Base-by-base conservation (phyloP, 2,329 filamentous ascomycete genomes). In the Xylaria hypoxylon region DNA sequence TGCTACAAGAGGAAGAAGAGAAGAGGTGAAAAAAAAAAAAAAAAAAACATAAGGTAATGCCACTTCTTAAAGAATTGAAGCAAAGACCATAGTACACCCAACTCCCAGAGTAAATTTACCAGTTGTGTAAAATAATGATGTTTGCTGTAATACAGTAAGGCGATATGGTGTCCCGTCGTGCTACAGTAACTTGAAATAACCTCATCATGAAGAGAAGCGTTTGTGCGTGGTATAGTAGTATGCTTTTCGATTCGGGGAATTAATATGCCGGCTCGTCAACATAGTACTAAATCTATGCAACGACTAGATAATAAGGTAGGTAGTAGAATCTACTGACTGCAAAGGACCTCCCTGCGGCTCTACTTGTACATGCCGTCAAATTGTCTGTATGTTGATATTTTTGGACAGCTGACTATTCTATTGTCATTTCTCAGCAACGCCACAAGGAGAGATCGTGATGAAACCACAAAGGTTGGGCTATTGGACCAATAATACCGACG, bases 381-480 rank as follows among this genome's bases (percentile, higher is more conserved):
- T 19, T 22, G 42, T 7, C 42, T 10, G 19, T 3, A n/a, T 28
- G 5, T 28, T 48, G 3, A 6, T 17, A 28, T 51, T 38, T 28
- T 22, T 11, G 5, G 19, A 15, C 26, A 50, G 47, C 5, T 50
- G 19, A 2, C 13, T 8, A 8, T 22, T 22, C 17, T 59, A 24
- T 33, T 17, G 38, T 61, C 38, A 52, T 38, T 19, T 56, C 48
- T 44, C 42, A 61, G n/a, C 42, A 53, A 59, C 35, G 33, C 28
- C 31, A 33, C 31, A 10, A 24, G 38, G 33, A 40, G 35, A 57
- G 65, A 68, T 68, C 62, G 57, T 50, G 65, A 65, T 68, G 62
- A 59, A 53, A 62, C 47, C 2, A 62, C 35, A 57, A 28, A 17
- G 11, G 31, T 35, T 24, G 22, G 28, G 24, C 47, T 45, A 53